Percentiles rank a stretch among this genome's conserved stretches.
Conservation (phyloP, 176 grass and related monocot genomes). For the Aechmea fasciata region DNA sequence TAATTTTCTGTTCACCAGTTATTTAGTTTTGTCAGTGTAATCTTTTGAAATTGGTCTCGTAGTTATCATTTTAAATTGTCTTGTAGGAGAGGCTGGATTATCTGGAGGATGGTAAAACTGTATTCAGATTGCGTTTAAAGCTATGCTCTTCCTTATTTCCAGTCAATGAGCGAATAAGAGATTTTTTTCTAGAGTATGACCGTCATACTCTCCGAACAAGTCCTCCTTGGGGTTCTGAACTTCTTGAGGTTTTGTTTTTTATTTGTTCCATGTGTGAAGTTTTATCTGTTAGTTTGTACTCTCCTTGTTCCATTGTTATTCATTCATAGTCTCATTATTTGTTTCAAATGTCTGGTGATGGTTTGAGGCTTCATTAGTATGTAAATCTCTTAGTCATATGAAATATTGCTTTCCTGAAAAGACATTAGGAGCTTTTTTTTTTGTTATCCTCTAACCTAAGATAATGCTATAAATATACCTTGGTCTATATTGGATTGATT, state of each 20-base stretch:
- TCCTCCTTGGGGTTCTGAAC: conserved; percentile 98
- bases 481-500: too few species aligned
- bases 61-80: conserved; percentile 20
- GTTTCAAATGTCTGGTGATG: not conserved
- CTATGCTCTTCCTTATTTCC: conserved; percentile 88
- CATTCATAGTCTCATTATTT: not conserved
- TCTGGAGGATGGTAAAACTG: conserved; percentile 91
- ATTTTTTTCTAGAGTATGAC: conserved; percentile 96
- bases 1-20: not conserved
- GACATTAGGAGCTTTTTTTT: too few species aligned
- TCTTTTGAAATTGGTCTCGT: conserved; percentile 1
- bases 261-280: conserved; percentile 7
- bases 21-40: conserved; percentile 17
- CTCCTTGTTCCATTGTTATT: not conserved
- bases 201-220: conserved; percentile 92
- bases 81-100: conserved; percentile 82
- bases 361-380: not conserved
- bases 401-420: too few species aligned
- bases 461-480: too few species aligned
- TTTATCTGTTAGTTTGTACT: conserved; percentile 13
- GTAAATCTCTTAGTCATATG: too few species aligned
- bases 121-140: conserved; percentile 76
- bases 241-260: conserved; percentile 77
- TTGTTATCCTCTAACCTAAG: too few species aligned
- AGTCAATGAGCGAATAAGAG: conserved; percentile 91